Evolutionary conservation across 768 basidiomycete genomes (phyloP), one percentile per base, ranked within the genome.

Genomic region (Trametopsis cervina): DNA sequence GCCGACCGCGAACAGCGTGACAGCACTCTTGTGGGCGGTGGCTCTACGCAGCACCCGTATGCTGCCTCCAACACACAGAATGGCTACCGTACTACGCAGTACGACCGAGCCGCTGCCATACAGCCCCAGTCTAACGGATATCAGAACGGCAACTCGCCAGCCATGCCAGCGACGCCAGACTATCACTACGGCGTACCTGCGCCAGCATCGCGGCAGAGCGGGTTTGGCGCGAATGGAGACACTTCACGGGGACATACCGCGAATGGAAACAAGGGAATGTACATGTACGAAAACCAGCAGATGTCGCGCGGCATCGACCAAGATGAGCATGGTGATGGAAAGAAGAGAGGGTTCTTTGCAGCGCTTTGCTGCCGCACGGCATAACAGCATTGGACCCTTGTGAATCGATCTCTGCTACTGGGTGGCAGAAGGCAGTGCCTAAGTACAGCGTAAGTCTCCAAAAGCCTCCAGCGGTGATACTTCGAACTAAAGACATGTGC

Each of bases 331-430:
- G 79, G 74, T 11, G 60, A 60, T 52, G 78, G 78, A 48, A 73
- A 76, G 61, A 73, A 74, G 64, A 76, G 70, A 51, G 78, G 83
- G 18, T 71, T 89, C 60, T 83, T 77, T 68, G 69, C 70, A 52
- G 68, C 79, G 37, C 65, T 89, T 49, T 89, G 86, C 65, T 89
- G 86, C 63, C 76, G 79, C 57, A n/a, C n/a, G n/a, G n/a, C n/a
- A n/a, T n/a, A n/a, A n/a, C n/a, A n/a, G 78, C 73, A 69, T 86
- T 62, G 53, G 44, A 33, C 24, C 27, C 35, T 12, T 13, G 24
- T 22, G 45, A 36, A 21, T 46, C 27, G 29, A 42, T 36, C 21
- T 44, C 42, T 57, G 53, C 49, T 51, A 47, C 51, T 46, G 42
- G 52, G 7, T 48, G 45, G 44, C 54, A 55, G 40, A 11, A 35